These are phyloP conservation scores for Linnemannia zychae DNA, from an alignment of 192 early-diverging fungal genomes.

Conservation along the genomic window DNA sequence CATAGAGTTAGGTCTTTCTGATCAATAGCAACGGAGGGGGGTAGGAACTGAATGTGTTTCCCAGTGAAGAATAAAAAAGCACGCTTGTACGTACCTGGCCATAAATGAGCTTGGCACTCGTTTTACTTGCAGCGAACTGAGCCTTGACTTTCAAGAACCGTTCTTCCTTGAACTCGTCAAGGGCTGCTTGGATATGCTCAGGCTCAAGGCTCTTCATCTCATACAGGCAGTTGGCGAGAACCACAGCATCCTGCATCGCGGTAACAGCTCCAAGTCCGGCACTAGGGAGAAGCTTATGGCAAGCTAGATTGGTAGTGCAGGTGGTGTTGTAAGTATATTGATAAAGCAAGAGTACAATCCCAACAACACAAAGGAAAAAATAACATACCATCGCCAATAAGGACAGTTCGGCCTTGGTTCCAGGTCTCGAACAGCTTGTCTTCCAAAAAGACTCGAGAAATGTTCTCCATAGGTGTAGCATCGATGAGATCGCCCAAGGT, in stretches of 20 bases:
- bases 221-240: conserved; percentile 8
- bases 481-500: conserved; percentile 10
- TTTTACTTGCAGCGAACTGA: not conserved
- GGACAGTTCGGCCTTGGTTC: not conserved
- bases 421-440: conserved; percentile 19
- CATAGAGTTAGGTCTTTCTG: not conserved
- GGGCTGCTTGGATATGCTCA: not conserved
- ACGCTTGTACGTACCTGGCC: not conserved
- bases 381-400: conserved; percentile 1
- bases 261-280: conserved; percentile 1
- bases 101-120: conserved; percentile 1
- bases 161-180: not conserved
- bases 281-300: conserved; percentile 1
- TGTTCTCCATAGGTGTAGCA: not conserved
- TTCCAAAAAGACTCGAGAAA: conserved; percentile 6
- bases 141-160: not conserved
- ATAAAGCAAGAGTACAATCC: too few relatives aligned
- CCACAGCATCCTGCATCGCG: conserved; percentile 6
- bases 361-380: not conserved
- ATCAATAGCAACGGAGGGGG: not conserved
- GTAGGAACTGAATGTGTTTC: too few relatives aligned
- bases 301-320: too few relatives aligned
- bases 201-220: not conserved
- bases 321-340: not conserved
- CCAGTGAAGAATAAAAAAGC: too few relatives aligned